Evolutionary conservation across 2,329 filamentous ascomycete species (phyloP), one percentile per base, ranked within the genome.

Genomic region (Ophiocordyceps australis): DNA sequence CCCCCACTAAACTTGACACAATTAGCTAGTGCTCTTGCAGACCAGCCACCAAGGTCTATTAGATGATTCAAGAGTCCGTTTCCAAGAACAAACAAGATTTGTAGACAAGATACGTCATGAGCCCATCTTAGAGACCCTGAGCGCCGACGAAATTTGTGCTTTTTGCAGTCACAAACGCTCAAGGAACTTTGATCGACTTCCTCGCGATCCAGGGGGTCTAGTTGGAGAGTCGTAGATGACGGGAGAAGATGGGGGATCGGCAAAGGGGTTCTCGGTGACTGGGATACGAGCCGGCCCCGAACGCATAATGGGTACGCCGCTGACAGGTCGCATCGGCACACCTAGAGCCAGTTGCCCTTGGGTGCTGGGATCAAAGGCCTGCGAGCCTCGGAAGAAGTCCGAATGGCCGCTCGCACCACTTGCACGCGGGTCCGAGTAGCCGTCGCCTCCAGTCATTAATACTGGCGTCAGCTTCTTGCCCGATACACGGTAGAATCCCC

Each of bases 231-330:
- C 29, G 10, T 42, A 35, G 15, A 41, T 28, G 13, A 40, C 38
- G 16, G 36, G 35, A 13, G 46, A 37, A 9, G 44, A 39, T 4
- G 42, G 38, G 18, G 38, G 38, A 22, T 37, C 38, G 15, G 47
- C 38, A 28, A 65, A 65, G 1, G 63, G 62, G 14, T 54, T 58
- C 25, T 66, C 61, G 30, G 65, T 62, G 11, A 75, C 51, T 1
- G 73, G 65, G 4, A 66, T 71, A 28, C 70, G 62, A 12, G 64
- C 69, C 11, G 74, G 74, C n/a, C 73, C 66, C n/a, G 66, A 61
- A 32, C 70, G 59, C 41, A 72, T 61, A 17, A 72, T 53, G n/a
- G 64, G 59, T 4, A 71, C 50, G 8, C 68, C 66, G 38, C 67
- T 72, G 28, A 65, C 58, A 17, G 65, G 65, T 23, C 65, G 57